phyloP scores from a whole-genome alignment of 139 green algal species.

The Coccomyxa sp. region DNA sequence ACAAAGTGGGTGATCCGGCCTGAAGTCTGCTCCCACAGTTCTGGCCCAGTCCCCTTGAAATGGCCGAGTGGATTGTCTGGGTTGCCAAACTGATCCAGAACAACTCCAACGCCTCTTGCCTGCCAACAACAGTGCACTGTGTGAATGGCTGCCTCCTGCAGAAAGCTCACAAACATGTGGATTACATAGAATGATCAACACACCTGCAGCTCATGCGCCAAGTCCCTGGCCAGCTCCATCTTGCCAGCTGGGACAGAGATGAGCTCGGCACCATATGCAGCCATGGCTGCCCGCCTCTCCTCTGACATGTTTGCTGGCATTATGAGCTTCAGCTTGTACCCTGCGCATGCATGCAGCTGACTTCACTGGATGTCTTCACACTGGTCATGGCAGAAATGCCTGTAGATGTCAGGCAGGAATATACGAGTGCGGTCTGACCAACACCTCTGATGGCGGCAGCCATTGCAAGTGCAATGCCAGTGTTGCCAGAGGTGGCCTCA shows the following conservation, averaged over 20 bases:
- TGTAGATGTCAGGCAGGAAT: too few species aligned
- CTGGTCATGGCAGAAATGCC: too few species aligned
- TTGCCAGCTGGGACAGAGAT: slow-evolving; percentile 22
- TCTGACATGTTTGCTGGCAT: slow-evolving; percentile 44
- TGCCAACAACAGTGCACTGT: not conserved
- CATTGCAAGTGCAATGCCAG: slow-evolving; percentile 49
- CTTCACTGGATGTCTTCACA: not conserved
- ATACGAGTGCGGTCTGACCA: too few species aligned
- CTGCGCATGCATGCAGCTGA: slow-evolving; percentile 7
- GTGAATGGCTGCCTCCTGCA: too few species aligned
- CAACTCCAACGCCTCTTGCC: slow-evolving; percentile 23
- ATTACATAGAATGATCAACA: not conserved
- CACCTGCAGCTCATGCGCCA: slow-evolving; percentile 29
- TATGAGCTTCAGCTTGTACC: slow-evolving; percentile 43
- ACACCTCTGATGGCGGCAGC: slow-evolving; percentile 42
- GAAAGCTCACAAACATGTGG: too few species aligned
- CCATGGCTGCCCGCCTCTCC: slow-evolving; percentile 38
- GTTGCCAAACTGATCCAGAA: slow-evolving; percentile 51
- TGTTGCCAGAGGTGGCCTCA: slow-evolving; percentile 50
- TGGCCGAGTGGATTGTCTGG: slow-evolving; percentile 37
- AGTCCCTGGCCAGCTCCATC: slow-evolving; percentile 42
- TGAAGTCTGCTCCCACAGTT: slow-evolving; percentile 47
- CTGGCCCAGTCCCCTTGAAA: slow-evolving; percentile 30
- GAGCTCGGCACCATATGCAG: slow-evolving; percentile 42
- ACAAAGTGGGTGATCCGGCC: slow-evolving; percentile 50